Percentiles rank a stretch among this genome's conserved stretches.
Evolutionary conservation across 2,329 filamentous ascomycete species (phyloP).

Genomic region (Diaporthe longicolla): DNA sequence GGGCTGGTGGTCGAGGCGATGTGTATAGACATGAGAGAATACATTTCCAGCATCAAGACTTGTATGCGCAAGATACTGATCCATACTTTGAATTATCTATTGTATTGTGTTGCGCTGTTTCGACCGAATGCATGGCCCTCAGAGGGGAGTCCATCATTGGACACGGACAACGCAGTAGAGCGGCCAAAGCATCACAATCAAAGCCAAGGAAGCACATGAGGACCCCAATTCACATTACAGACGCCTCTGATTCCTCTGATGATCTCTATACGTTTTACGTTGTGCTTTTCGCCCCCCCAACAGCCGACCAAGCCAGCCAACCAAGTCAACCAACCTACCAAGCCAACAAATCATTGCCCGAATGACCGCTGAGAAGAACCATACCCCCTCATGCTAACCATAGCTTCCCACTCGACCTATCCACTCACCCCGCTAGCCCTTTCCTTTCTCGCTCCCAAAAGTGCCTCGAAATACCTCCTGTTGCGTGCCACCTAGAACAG

Average conservation of each 20-base stretch:
- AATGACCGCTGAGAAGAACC: slow-evolving; percentile 25
- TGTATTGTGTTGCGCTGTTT: not conserved
- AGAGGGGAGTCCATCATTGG: not conserved
- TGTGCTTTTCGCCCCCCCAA: not conserved
- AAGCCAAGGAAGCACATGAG: not conserved
- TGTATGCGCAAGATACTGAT: no score
- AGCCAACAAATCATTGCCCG: slow-evolving; percentile 19
- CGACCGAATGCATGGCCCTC: not conserved
- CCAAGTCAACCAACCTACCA: not conserved
- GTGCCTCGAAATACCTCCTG: not conserved
- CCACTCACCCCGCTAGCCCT: no score
- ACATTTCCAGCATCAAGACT: not conserved
- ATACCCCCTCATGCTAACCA: not conserved
- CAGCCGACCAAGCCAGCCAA: not conserved
- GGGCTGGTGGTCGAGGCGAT: not conserved
- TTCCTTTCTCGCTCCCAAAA: not conserved
- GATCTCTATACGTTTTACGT: slow-evolving; percentile 18
- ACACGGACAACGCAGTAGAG: not conserved
- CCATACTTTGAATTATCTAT: not conserved
- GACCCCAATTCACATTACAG: slow-evolving; percentile 9
- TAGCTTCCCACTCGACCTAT: no score
- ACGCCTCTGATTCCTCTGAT: slow-evolving; percentile 32
- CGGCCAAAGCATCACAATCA: not conserved
- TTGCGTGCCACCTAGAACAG: slow-evolving; percentile 60
- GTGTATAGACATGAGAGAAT: not conserved